Evolutionary conservation across 2,329 filamentous ascomycete species (phyloP), one percentile per base, ranked within the genome.

Genomic region (Aspergillus thermomutatus): DNA sequence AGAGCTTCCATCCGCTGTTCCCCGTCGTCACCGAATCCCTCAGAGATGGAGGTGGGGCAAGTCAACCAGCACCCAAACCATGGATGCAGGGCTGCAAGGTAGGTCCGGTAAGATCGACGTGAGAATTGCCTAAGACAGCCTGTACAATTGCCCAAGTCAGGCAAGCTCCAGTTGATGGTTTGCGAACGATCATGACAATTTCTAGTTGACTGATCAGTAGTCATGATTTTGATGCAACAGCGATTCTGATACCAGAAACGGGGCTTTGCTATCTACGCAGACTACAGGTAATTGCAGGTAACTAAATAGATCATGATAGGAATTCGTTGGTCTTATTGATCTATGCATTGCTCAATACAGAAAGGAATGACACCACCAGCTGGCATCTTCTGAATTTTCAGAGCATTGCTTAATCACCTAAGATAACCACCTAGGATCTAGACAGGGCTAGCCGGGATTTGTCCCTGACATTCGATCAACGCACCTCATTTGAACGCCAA

Each of bases 101-200:
- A 17, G 41, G 21, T 45, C n/a, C 47, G 54, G 50, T 53, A 49
- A 31, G 60, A 62, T 62, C 59, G 53, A 37, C 59, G 47, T 47
- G 19, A 49, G 28, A 31, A 55, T 60, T 63, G 41, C 60, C 60
- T 48, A 61, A 56, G 27, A 37, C 23, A 60, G 59, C 40, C 40
- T 47, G 55, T 55, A 57, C 51, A 55, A 55, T 58, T 58, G 50
- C 60, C 56, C 52, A 61, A 60, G 52, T 55, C 49, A 47, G 56
- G 57, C 45, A 60, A 54, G 49, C 43, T 49, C 53, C 43, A 34
- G 50, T 52, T 14, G 11, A 0, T 14, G 11, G 5, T 34, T 34
- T 34, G 31, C 14, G 31, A 34, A 3, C 4, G 25, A 26, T 26
- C 25, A 26, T 5, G 4, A 34, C 27, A 40, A 23, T 11, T 23